A percentile compares a stretch with the other conserved stretches of the same genome.
These are phyloP conservation scores for Ulota crispa DNA, from an alignment of 225 moss, liverwort and hornwort genomes.

Conservation along the genomic window DNA sequence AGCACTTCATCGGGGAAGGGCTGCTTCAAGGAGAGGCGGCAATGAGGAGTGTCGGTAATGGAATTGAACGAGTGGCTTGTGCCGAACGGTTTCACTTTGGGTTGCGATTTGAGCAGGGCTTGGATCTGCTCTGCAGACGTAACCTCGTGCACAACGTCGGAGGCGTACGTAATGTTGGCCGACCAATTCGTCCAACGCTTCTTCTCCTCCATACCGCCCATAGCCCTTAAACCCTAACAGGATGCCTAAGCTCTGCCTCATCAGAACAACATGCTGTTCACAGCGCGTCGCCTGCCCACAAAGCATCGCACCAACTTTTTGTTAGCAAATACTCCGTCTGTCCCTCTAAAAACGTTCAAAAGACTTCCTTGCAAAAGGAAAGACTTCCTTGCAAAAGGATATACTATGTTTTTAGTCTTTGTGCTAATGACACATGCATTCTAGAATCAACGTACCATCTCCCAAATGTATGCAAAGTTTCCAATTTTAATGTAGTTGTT, in stretches of 20 bases:
- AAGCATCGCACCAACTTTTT: neutral
- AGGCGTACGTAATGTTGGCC: slow-evolving; percentile 35
- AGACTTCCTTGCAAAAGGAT: no score
- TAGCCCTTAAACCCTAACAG: neutral
- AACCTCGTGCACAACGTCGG: slow-evolving; percentile 32
- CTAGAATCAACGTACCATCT: no score
- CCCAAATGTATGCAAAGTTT: no score
- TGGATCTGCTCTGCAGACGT: slow-evolving; percentile 46
- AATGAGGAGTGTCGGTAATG: slow-evolving; percentile 36
- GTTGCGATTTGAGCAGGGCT: slow-evolving; percentile 25
- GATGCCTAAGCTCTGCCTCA: neutral
- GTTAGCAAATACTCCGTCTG: no score
- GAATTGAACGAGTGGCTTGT: slow-evolving; percentile 55
- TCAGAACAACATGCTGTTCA: neutral
- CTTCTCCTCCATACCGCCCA: neutral
- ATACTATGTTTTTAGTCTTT: no score
- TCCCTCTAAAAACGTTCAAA: no score
- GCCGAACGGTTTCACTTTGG: slow-evolving; percentile 39
- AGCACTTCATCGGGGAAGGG: slow-evolving; percentile 12
- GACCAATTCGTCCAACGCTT: slow-evolving; percentile 48
- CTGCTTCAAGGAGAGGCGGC: slow-evolving; percentile 32
- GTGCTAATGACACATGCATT: no score
- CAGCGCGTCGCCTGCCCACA: neutral
- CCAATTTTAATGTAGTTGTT: no score
- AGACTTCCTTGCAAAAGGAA: no score